phyloP scores from a whole-genome alignment of 2,329 filamentous ascomycete genomes.

The Tolypocladium ophioglossoides region DNA sequence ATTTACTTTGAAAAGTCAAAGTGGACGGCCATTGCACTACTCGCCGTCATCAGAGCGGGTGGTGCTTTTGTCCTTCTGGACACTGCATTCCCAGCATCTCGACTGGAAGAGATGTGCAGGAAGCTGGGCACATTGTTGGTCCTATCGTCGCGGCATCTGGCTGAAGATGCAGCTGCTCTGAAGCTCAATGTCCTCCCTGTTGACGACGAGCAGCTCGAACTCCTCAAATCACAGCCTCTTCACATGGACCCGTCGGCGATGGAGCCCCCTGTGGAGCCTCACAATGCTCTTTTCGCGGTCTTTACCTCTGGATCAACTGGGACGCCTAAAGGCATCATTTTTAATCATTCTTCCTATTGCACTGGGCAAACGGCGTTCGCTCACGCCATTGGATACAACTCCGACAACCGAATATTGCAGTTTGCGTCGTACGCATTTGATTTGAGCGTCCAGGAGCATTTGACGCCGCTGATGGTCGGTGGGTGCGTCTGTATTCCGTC shows the following conservation, averaged over 20 bases:
- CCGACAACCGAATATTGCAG: slow-evolving; percentile 31
- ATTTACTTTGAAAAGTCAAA: slow-evolving; percentile 21
- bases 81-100: background rate
- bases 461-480: slow-evolving; percentile 36
- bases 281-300: background rate
- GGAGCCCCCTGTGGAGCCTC: background rate
- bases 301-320: background rate
- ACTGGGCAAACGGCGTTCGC: slow-evolving; percentile 3
- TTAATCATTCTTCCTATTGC: slow-evolving; percentile 9
- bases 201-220: background rate
- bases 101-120: slow-evolving; percentile 2
- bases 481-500: slow-evolving; percentile 44
- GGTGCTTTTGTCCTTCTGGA: slow-evolving; percentile 22
- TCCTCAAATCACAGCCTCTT: background rate
- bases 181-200: background rate
- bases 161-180: background rate
- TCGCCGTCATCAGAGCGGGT: slow-evolving; percentile 21
- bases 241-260: background rate
- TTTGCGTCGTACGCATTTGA: slow-evolving; percentile 44
- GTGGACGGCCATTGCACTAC: slow-evolving; percentile 17
- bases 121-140: background rate
- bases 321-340: background rate
- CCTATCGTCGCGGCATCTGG: background rate
- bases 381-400: slow-evolving; percentile 24
- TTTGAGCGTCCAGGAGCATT: slow-evolving; percentile 41